Evolutionary conservation across 1,284 basidiomycete species (phyloP).

Genomic region (Apiotrichum sp.): DNA sequence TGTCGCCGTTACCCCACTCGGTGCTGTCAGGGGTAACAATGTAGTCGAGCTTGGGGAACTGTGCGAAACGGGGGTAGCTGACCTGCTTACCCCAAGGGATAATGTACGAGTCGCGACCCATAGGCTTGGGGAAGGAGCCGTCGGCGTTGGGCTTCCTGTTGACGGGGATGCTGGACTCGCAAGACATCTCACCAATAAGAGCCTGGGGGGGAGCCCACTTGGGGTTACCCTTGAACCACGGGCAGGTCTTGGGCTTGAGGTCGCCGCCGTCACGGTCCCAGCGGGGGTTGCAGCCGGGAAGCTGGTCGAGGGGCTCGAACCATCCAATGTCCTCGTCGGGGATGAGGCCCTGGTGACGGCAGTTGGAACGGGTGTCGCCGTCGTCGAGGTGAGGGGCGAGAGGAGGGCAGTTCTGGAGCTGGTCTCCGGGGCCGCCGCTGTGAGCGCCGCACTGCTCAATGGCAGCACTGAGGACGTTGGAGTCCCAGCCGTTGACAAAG

Average conservation of each 20-base stretch:
- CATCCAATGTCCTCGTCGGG: slow-evolving; percentile 12
- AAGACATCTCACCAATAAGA: not conserved
- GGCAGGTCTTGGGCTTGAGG: slow-evolving; percentile 4
- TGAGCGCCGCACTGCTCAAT: slow-evolving; percentile 10
- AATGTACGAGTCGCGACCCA: not conserved
- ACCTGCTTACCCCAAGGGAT: no score
- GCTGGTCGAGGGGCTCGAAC: slow-evolving; percentile 4
- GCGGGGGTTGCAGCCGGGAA: slow-evolving; percentile 15
- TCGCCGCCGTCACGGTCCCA: slow-evolving; percentile 3
- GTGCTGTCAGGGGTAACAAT: no score
- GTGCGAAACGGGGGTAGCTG: no score
- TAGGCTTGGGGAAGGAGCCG: not conserved
- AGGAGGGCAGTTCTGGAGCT: not conserved
- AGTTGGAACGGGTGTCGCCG: not conserved
- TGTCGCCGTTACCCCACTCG: no score
- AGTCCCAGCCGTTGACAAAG: slow-evolving; percentile 30
- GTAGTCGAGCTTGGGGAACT: no score
- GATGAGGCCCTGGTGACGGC: slow-evolving; percentile 12
- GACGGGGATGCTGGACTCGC: not conserved
- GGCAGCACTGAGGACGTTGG: not conserved
- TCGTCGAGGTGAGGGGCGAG: not conserved
- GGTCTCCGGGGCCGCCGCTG: slow-evolving; percentile 5
- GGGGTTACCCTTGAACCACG: not conserved
- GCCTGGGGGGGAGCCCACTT: slow-evolving; percentile 1
- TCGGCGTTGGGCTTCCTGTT: not conserved